Percentiles rank a stretch among this genome's conserved stretches.
phyloP scores from a whole-genome alignment of 345 rosid species.

The Nephelium lappaceum region DNA sequence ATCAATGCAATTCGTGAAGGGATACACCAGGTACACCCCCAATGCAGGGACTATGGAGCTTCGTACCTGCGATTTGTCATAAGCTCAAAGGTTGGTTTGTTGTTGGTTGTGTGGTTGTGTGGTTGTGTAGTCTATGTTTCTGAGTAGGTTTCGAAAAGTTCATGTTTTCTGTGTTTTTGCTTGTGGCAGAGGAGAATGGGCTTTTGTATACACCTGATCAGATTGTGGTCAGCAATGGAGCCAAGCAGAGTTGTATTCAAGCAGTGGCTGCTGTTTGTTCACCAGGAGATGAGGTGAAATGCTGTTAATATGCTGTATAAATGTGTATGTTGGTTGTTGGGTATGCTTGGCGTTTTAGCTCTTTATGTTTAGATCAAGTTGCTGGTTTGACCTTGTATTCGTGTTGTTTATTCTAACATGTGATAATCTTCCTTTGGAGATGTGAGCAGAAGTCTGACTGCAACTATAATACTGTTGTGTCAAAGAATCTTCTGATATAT shows the following conservation, averaged over 20 bases:
- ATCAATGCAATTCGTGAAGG: conserved; percentile 90
- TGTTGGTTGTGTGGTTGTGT: neutral
- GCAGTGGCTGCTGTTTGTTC: conserved; percentile 93
- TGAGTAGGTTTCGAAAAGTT: neutral
- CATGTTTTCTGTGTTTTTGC: neutral
- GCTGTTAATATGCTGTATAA: neutral
- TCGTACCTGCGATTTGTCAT: conserved; percentile 78
- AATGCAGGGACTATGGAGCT: conserved; percentile 89
- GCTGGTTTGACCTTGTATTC: neutral
- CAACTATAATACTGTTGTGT: neutral
- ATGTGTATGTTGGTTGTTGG: neutral
- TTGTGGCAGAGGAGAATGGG: conserved; percentile 80
- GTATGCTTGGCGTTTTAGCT: neutral
- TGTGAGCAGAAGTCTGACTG: neutral
- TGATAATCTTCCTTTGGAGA: neutral
- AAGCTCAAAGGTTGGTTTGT: conserved; percentile 66
- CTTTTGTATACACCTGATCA: conserved; percentile 77
- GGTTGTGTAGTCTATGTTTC: neutral
- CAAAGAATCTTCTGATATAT: neutral
- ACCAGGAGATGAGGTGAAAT: conserved; percentile 91
- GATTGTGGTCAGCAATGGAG: conserved; percentile 93
- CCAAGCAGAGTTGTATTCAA: conserved; percentile 80
- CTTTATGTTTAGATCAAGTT: neutral
- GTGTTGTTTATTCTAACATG: neutral
- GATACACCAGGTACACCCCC: conserved; percentile 83